Evolutionary conservation across 352 stramenopile species (phyloP), one percentile per base, ranked within the genome.

Genomic region (Globisporangium ultimum): DNA sequence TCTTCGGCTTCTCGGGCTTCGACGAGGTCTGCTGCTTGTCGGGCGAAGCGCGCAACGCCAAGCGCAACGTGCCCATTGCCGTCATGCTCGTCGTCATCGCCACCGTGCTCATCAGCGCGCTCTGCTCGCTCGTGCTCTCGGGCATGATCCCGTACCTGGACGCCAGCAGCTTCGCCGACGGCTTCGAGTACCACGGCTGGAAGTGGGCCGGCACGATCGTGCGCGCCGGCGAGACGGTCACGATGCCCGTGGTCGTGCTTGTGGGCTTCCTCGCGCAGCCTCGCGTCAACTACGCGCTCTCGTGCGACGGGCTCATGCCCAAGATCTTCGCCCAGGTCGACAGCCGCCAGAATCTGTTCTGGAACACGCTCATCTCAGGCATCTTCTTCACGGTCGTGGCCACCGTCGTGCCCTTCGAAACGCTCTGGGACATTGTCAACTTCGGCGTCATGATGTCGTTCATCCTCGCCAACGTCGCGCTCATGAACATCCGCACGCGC

Each of bases 191-290:
- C 36, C 67, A 76, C 36, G 66, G 68, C 0, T 71, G 57, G 58
- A 68, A 77, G 38, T 83, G 74, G 70, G 76, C 76, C 13, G 74
- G 59, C 13, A 70, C 50, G 7, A 71, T 88, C 11, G 78, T 86
- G 18, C 78, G 72, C 52, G 71, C 71, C 8, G 75, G 78, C 64
- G 76, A 88, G 50, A 61, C 72, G 6, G 66, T 92, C 8, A 98
- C 91, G 8, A 92, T 98, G 68, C 95, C 95, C 2, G 76, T 98
- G 0, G 95, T 98, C 40, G 93, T 97, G 32, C 75, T 98, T 15
- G 84, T 98, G 15, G 91, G 78, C 18, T 92, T 98, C 58, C 67
- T 98, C 17, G 91, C 94, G 38, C 95, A 98, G 62, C 93, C 93
- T 15, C 84, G 92, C 32, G 65, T 98, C 20, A 93, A 97, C 64